Base-by-base conservation (phyloP, 495 filamentous ascomycete genomes). In the Physcia stellaris region DNA sequence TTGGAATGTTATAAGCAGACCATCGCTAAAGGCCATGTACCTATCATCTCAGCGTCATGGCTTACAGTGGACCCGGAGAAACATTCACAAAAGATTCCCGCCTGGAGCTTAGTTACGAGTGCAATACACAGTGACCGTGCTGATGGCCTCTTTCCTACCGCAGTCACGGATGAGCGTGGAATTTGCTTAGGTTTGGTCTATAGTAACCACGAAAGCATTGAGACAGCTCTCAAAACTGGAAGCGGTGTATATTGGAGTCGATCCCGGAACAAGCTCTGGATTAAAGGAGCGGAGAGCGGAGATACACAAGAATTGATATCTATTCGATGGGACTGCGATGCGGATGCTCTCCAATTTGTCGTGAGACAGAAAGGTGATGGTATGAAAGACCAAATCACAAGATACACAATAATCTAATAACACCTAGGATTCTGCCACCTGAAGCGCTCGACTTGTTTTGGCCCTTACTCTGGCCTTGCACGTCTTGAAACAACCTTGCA, bases 231-330 rank as follows among this genome's bases (percentile, higher is more conserved):
- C 32, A 75, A 74, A 42, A 92, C 86, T 2, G 86, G 87, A 35
- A 81, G 77, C 1, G 90, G 90, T 20, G 90, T 96, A 18, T 98
- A 98, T 55, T 86, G 94, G 57, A 94, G 85, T 55, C 70, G 90
- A 24, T 94, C 94, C 64, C 76, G 88, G 4, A 44, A 46, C 6
- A 87, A 88, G 2, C 60, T 98, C 18, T 98, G 90, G 90, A 85
- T 92, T 61, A 98, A 98, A 60, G 90, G 90, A 17, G 83, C 86
- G 24, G 86, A 79, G 6, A 94, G 87, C 36, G 92, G 90, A 19
- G 87, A 95, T 56, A 80, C 79, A 1, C 90, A 98, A 55, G 77
- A 95, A 54, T 62, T 98, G 36, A 68, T 95, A 17, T 75, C 73
- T 24, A 76, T 98, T 47, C 78, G 82, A 3, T 59, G 83, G 18